phyloP scores from a whole-genome alignment of 139 green algal genomes.

The Tetraselmis striata region DNA sequence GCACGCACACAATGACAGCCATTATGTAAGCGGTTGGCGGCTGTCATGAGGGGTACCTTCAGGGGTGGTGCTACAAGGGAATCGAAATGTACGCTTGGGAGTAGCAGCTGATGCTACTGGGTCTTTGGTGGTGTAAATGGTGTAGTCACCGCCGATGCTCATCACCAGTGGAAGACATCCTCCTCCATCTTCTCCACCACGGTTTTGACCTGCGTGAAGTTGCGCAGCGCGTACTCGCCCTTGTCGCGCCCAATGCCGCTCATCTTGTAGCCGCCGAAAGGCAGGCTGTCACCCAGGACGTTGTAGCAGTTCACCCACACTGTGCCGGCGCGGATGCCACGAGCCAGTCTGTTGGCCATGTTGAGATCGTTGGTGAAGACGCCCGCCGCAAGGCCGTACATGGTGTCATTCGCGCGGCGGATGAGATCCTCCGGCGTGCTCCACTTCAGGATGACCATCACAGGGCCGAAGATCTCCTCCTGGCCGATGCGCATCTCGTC shows the following conservation, averaged over 20 bases:
- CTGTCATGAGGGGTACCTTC: too few relatives aligned
- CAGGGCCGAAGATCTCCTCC: conserved; percentile 64
- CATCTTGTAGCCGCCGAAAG: conserved; percentile 61
- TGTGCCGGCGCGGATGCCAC: conserved; percentile 48
- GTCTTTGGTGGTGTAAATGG: too few relatives aligned
- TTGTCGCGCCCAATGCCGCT: conserved; percentile 61
- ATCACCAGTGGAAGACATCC: too few relatives aligned
- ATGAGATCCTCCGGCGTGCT: conserved; percentile 61
- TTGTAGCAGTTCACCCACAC: conserved; percentile 43
- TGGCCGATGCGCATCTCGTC: conserved; percentile 51
- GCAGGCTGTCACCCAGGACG: conserved; percentile 27
- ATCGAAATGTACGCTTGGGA: too few relatives aligned
- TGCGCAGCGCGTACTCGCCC: conserved; percentile 48
- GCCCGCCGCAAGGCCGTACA: conserved; percentile 64
- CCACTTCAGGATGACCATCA: conserved; percentile 65
- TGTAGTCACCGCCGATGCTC: too few relatives aligned
- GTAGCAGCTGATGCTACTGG: too few relatives aligned
- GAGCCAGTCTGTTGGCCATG: conserved; percentile 47
- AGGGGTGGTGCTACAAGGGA: too few relatives aligned
- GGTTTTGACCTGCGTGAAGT: conserved; percentile 72
- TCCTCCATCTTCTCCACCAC: too few relatives aligned
- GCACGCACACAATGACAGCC: too few relatives aligned
- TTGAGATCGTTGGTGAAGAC: conserved; percentile 53
- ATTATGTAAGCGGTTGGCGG: too few relatives aligned
- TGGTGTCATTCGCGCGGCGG: conserved; percentile 48